Evolutionary conservation across 257 asterid species (phyloP).

Genomic region (Capsicum chinense): DNA sequence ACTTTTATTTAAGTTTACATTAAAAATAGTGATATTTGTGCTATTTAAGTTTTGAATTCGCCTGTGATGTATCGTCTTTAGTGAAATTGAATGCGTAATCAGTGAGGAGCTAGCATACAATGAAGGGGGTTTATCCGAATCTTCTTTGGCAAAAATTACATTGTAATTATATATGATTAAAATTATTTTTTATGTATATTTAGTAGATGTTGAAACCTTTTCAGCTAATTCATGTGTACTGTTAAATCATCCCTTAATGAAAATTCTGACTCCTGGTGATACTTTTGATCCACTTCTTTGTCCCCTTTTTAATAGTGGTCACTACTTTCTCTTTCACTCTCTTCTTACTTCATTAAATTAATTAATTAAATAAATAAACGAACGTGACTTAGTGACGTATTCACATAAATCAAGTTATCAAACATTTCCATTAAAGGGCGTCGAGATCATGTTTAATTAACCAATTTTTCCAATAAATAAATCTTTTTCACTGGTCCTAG

Average conservation of each 20-base stretch:
- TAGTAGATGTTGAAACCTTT: too few relatives aligned
- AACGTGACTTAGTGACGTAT: background rate
- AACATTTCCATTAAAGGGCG: background rate
- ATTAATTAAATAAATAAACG: background rate
- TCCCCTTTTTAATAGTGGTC: background rate
- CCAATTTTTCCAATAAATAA: background rate
- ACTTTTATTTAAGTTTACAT: background rate
- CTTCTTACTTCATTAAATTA: slow-evolving; percentile 17
- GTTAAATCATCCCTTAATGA: too few relatives aligned
- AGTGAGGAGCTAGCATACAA: too few relatives aligned
- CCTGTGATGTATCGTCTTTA: background rate
- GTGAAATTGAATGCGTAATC: background rate
- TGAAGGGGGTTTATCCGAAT: too few relatives aligned
- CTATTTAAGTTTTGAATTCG: background rate
- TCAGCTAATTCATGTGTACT: too few relatives aligned
- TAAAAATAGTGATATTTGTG: background rate
- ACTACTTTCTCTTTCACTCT: background rate
- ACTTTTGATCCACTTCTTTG: background rate
- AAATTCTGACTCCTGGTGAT: too few relatives aligned
- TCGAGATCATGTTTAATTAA: background rate
- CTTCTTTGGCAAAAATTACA: too few relatives aligned
- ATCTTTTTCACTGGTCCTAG: background rate
- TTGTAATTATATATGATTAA: too few relatives aligned
- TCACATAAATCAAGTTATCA: background rate
- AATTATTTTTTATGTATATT: too few relatives aligned